Conservation (phyloP, 371 early-diverging fungal genomes). For the Chytridiales sp. region DNA sequence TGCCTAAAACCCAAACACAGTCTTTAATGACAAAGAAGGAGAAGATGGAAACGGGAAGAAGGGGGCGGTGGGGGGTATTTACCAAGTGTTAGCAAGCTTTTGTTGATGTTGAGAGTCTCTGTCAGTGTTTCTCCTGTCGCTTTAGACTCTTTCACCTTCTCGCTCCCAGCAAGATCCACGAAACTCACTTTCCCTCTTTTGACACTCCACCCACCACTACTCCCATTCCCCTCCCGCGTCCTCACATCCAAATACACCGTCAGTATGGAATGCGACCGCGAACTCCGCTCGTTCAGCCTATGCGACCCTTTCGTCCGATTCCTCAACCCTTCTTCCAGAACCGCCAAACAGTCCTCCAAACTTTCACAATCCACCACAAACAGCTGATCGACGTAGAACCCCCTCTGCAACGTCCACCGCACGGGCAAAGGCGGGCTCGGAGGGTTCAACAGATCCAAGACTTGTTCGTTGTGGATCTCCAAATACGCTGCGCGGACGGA, state of each 20-base stretch:
- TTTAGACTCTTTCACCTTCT: slow-evolving; percentile 79
- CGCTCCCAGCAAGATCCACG: slow-evolving; percentile 95
- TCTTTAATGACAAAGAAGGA: background rate
- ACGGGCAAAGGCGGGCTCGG: slow-evolving; percentile 37
- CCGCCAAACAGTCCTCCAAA: slow-evolving; percentile 44
- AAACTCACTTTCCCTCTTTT: slow-evolving; percentile 88
- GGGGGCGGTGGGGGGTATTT: background rate
- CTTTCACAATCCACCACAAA: slow-evolving; percentile 49
- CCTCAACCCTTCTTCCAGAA: no score
- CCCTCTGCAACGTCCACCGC: slow-evolving; percentile 40
- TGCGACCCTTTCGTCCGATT: slow-evolving; percentile 89
- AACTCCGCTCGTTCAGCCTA: slow-evolving; percentile 92
- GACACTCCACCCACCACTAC: slow-evolving; percentile 26
- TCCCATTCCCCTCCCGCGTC: slow-evolving; percentile 13
- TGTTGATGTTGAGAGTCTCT: slow-evolving; percentile 77
- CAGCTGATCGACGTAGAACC: slow-evolving; percentile 55
- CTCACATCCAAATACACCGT: slow-evolving; percentile 45
- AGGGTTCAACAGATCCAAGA: slow-evolving; percentile 52
- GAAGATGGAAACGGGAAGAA: background rate
- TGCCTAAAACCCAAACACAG: slow-evolving; percentile 13
- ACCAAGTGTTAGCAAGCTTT: slow-evolving; percentile 93
- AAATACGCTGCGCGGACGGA: slow-evolving; percentile 48
- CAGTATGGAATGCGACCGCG: slow-evolving; percentile 81
- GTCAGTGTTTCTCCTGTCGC: slow-evolving; percentile 85
- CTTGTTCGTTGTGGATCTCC: slow-evolving; percentile 70